Conservation (phyloP, 2,329 filamentous ascomycete species). For the Aciculosporium take region DNA sequence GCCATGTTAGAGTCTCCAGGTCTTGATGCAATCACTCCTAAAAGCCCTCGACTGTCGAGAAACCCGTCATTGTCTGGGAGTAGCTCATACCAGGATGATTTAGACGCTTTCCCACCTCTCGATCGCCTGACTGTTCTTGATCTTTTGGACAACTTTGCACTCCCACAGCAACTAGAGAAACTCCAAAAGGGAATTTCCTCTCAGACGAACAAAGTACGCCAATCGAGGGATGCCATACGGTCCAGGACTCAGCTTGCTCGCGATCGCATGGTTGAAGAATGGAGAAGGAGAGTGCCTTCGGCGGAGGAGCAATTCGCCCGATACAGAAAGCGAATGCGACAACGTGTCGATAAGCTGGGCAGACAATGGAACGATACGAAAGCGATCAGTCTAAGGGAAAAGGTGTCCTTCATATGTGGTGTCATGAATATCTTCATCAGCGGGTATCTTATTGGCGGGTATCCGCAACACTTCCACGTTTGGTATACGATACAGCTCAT, state of each 20-base stretch:
- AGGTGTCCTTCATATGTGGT: conserved; percentile 88
- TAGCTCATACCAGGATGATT: conserved; percentile 77
- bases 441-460: conserved; percentile 80
- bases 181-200: conserved; percentile 69
- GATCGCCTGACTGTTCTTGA: conserved; percentile 88
- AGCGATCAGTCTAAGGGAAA: conserved; percentile 78
- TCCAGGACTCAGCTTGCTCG: conserved; percentile 64
- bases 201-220: conserved; percentile 73
- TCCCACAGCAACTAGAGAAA: conserved; percentile 82
- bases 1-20: conserved; percentile 34
- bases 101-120: conserved; percentile 72
- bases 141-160: conserved; percentile 80
- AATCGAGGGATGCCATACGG: conserved; percentile 68
- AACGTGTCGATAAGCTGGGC: conserved; percentile 75
- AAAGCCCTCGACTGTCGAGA: conserved; percentile 51
- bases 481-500: conserved; percentile 83
- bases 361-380: conserved; percentile 81
- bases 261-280: conserved; percentile 83
- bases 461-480: conserved; percentile 71
- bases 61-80: conserved; percentile 71
- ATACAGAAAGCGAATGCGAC: conserved; percentile 76
- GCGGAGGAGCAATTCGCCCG: conserved; percentile 87
- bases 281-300: conserved; percentile 70
- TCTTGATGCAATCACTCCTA: conserved; percentile 30
- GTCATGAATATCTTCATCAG: conserved; percentile 97